phyloP scores from a whole-genome alignment of 163 green algal species.

The Chloromonas sp. region DNA sequence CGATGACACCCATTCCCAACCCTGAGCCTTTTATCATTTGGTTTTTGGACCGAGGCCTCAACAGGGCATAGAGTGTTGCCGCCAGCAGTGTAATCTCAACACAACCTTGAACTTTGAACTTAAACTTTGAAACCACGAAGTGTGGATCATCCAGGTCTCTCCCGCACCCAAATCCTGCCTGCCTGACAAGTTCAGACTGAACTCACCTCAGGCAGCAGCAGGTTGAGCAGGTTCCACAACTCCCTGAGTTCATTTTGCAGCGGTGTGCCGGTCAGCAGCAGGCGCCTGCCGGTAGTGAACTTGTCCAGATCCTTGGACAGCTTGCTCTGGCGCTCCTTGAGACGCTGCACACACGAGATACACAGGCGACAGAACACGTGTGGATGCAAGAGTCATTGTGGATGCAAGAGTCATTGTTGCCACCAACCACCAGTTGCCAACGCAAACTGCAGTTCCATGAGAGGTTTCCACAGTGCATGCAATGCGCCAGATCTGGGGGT shows the following conservation, averaged over 20 bases:
- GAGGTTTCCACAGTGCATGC: neutral
- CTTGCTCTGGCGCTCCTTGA: slow-evolving; percentile 84
- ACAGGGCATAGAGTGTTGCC: too few species aligned
- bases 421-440: neutral
- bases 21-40: too few species aligned
- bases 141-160: too few species aligned
- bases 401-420: neutral
- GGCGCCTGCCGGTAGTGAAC: slow-evolving; percentile 61
- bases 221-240: slow-evolving; percentile 93
- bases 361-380: too few species aligned
- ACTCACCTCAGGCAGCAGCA: slow-evolving; percentile 80
- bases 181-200: slow-evolving; percentile 10
- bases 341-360: slow-evolving; percentile 38
- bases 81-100: too few species aligned
- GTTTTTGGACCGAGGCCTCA: too few species aligned
- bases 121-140: too few species aligned
- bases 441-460: neutral
- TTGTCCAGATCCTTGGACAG: slow-evolving; percentile 84
- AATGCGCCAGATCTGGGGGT: too few species aligned
- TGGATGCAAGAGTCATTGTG: too few species aligned
- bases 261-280: slow-evolving; percentile 82
- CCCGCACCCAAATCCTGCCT: too few species aligned
- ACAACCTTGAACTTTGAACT: too few species aligned
- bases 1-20: too few species aligned
- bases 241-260: slow-evolving; percentile 90